Evolutionary conservation across 1,284 basidiomycete genomes (phyloP).

Genomic region (Coniferiporia sulphurascens): DNA sequence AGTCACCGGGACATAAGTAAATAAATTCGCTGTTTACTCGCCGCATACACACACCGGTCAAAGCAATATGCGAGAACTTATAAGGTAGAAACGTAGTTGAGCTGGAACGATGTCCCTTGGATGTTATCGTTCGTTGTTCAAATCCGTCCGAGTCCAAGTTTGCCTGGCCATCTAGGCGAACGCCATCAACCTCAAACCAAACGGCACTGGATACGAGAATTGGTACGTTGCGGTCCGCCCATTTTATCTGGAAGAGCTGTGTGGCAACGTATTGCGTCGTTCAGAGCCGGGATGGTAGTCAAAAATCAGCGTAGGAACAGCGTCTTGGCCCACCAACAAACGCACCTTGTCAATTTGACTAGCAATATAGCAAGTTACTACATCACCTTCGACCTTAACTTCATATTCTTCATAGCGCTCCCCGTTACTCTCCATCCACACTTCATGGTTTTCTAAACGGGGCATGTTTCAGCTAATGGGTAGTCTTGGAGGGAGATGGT

Average conservation of each 20-base stretch:
- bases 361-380: background rate
- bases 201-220: background rate
- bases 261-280: no score
- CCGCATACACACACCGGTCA: background rate
- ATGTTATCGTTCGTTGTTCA: no score
- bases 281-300: no score
- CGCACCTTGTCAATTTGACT: constrained; percentile 3
- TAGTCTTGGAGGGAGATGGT: background rate
- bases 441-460: background rate
- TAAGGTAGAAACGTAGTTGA: background rate
- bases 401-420: constrained; percentile 3
- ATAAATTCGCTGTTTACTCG: background rate
- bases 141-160: background rate
- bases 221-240: background rate
- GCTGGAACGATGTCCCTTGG: background rate
- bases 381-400: background rate
- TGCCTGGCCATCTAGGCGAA: background rate
- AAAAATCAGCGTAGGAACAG: background rate
- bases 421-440: background rate
- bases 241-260: background rate
- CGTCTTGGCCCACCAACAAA: background rate
- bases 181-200: background rate
- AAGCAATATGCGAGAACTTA: background rate
- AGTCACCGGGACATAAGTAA: background rate
- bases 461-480: background rate